Conservation (phyloP, 2,329 filamentous ascomycete species). For the Beauveria medogensis region DNA sequence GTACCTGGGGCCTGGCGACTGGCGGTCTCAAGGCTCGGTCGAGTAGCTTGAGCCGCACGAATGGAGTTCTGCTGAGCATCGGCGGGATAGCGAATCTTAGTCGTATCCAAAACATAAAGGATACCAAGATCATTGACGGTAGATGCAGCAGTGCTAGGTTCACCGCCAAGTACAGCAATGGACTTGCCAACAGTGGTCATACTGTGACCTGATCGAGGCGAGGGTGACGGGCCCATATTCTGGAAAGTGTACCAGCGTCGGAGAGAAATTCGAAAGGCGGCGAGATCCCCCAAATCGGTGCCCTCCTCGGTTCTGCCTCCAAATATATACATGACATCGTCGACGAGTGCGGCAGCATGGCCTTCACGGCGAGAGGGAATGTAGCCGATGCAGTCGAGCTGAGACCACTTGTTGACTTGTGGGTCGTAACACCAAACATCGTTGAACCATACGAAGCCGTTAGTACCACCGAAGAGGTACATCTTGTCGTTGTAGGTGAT, state of each 20-base stretch:
- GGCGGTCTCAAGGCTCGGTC: slow-evolving; percentile 18
- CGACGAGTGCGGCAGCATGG: slow-evolving; percentile 85
- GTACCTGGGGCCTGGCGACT: slow-evolving; percentile 15
- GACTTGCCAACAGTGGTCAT: slow-evolving; percentile 95
- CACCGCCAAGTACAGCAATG: slow-evolving; percentile 85
- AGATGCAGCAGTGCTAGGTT: slow-evolving; percentile 79
- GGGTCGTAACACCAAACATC: slow-evolving; percentile 97
- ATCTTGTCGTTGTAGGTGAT: slow-evolving; percentile 89
- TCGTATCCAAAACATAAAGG: slow-evolving; percentile 87
- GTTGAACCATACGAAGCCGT: slow-evolving; percentile 96
- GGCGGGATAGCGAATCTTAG: slow-evolving; percentile 92
- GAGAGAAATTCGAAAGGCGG: slow-evolving; percentile 66
- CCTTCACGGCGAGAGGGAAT: slow-evolving; percentile 91
- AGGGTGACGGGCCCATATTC: slow-evolving; percentile 96
- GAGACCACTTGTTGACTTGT: slow-evolving; percentile 70
- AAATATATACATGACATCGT: slow-evolving; percentile 99
- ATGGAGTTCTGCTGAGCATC: slow-evolving; percentile 42
- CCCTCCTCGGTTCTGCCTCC: slow-evolving; percentile 93
- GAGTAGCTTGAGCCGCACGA: slow-evolving; percentile 12
- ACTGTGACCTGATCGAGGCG: slow-evolving; percentile 87
- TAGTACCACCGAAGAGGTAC: slow-evolving; percentile 95
- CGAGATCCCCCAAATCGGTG: slow-evolving; percentile 83
- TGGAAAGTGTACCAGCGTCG: slow-evolving; percentile 98
- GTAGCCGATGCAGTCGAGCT: slow-evolving; percentile 94
- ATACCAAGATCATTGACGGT: slow-evolving; percentile 79